phyloP scores from a whole-genome alignment of 2,329 filamentous ascomycete species.

The Cryphonectria naterciae region DNA sequence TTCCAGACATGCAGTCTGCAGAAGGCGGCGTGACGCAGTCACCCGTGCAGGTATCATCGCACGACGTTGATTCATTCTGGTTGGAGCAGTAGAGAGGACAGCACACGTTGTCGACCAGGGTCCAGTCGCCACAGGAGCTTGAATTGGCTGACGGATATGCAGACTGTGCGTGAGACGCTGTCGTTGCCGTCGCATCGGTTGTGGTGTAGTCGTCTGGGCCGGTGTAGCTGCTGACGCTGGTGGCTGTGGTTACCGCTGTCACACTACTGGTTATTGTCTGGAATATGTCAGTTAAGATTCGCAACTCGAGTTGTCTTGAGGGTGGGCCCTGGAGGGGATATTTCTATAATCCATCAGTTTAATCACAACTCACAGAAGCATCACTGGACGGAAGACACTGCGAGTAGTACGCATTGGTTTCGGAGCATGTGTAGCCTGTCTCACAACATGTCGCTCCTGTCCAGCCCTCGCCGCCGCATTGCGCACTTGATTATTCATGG shows the following conservation, averaged over 20 bases:
- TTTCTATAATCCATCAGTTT: too few relatives aligned
- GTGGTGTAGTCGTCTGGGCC: conserved; percentile 10
- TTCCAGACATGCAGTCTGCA: conserved; percentile 13
- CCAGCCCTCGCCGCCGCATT: conserved; percentile 13
- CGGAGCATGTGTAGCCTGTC: conserved; percentile 5
- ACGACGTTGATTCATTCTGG: conserved; percentile 5
- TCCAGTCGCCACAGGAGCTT: conserved; percentile 13
- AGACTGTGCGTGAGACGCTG: conserved; percentile 1
- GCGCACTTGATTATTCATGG: neutral
- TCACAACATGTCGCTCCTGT: conserved; percentile 12
- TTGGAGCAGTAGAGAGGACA: conserved; percentile 15
- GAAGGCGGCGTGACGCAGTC: conserved; percentile 7
- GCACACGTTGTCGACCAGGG: conserved; percentile 15
- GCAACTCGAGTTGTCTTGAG: neutral
- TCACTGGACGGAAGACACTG: conserved; percentile 12
- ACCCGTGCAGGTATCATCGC: conserved; percentile 9
- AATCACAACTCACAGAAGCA: neutral
- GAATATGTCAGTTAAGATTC: neutral
- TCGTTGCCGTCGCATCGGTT: conserved; percentile 16
- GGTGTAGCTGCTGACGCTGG: conserved; percentile 7
- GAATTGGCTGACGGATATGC: conserved; percentile 4
- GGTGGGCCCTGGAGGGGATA: too few relatives aligned
- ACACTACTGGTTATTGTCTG: neutral
- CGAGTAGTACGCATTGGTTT: conserved; percentile 13
- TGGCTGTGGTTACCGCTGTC: neutral